Percentiles rank a stretch among this genome's conserved stretches.
phyloP scores from a whole-genome alignment of 2,329 filamentous ascomycete species.

The Helotiales sp. region DNA sequence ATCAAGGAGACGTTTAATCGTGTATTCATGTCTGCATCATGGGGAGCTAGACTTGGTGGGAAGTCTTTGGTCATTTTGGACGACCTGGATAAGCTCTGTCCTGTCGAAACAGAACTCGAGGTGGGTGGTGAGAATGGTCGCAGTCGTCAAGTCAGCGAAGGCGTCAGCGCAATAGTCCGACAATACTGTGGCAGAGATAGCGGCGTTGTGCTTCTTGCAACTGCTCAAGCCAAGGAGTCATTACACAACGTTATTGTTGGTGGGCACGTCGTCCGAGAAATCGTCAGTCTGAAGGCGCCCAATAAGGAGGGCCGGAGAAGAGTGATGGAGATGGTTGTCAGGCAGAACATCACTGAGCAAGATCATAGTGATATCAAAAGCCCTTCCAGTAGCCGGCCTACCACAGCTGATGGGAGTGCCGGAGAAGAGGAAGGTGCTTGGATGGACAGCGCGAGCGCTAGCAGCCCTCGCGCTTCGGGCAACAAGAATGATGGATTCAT shows the following conservation, averaged over 20 bases:
- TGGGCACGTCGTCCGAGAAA: conserved; percentile 89
- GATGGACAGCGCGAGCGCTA: conserved; percentile 71
- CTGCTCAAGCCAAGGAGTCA: conserved; percentile 89
- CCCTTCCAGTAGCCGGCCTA: conserved; percentile 51
- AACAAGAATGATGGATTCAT: conserved; percentile 61
- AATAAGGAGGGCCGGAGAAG: conserved; percentile 86
- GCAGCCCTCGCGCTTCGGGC: conserved; percentile 45
- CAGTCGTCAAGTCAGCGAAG: conserved; percentile 89
- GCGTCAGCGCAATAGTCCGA: conserved; percentile 76
- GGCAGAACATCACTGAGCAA: conserved; percentile 47
- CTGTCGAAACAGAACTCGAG: conserved; percentile 90
- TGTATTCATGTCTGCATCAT: conserved; percentile 85
- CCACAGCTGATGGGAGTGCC: conserved; percentile 51
- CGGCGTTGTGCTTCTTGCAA: conserved; percentile 83
- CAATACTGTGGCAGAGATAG: conserved; percentile 81
- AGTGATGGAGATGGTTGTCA: conserved; percentile 79
- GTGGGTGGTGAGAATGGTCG: conserved; percentile 91
- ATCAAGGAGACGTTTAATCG: conserved; percentile 87
- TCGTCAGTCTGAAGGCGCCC: conserved; percentile 84
- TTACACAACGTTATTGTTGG: conserved; percentile 89
- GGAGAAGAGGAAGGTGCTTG: conserved; percentile 63
- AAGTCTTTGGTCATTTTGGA: conserved; percentile 84
- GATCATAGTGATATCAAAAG: conserved; percentile 41
- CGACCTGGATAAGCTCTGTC: conserved; percentile 90
- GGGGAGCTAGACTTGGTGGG: conserved; percentile 86